Percentiles rank a stretch among this genome's conserved stretches.
Evolutionary conservation across 2,329 filamentous ascomycete species (phyloP).

Genomic region (Truncatella angustata): DNA sequence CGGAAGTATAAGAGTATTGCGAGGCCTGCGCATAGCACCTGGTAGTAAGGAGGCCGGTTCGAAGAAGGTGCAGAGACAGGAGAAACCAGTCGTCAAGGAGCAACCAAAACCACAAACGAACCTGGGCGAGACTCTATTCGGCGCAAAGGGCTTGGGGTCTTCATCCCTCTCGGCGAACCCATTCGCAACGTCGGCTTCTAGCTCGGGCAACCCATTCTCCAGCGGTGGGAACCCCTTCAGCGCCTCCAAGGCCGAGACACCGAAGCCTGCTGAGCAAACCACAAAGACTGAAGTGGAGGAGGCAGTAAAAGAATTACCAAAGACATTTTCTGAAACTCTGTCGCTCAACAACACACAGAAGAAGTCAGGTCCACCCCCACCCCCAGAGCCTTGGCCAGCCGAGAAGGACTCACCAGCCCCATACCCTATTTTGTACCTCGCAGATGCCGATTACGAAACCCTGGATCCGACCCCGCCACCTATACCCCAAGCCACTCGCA

Average conservation of each 20-base stretch:
- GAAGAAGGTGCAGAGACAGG: slow-evolving; percentile 31
- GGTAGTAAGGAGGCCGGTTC: slow-evolving; percentile 22
- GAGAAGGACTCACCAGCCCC: slow-evolving; percentile 62
- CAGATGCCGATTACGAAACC: slow-evolving; percentile 89
- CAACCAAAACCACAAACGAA: slow-evolving; percentile 34
- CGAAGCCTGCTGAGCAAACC: slow-evolving; percentile 18
- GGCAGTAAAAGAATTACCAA: slow-evolving; percentile 41
- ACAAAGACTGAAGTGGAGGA: slow-evolving; percentile 31
- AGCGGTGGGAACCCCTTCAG: slow-evolving; percentile 49
- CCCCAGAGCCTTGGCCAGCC: slow-evolving; percentile 74
- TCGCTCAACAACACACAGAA: slow-evolving; percentile 60
- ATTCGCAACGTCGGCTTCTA: slow-evolving; percentile 50
- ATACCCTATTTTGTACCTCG: slow-evolving; percentile 75
- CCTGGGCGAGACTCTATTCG: slow-evolving; percentile 69
- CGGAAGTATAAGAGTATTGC: slow-evolving; percentile 75
- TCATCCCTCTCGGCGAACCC: slow-evolving; percentile 49
- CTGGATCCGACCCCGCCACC: slow-evolving; percentile 61
- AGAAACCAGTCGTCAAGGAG: slow-evolving; percentile 30
- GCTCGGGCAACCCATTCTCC: slow-evolving; percentile 59
- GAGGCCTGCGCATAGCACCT: slow-evolving; percentile 58
- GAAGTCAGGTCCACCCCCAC: slow-evolving; percentile 31
- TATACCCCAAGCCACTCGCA: slow-evolving; percentile 47
- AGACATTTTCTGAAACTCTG: slow-evolving; percentile 73
- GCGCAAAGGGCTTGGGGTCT: slow-evolving; percentile 50
- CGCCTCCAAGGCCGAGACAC: slow-evolving; percentile 18